A percentile compares a stretch with the other conserved stretches of the same genome.
Conservation (phyloP, 192 early-diverging fungal genomes). For the Martensiomyces pterosporus region DNA sequence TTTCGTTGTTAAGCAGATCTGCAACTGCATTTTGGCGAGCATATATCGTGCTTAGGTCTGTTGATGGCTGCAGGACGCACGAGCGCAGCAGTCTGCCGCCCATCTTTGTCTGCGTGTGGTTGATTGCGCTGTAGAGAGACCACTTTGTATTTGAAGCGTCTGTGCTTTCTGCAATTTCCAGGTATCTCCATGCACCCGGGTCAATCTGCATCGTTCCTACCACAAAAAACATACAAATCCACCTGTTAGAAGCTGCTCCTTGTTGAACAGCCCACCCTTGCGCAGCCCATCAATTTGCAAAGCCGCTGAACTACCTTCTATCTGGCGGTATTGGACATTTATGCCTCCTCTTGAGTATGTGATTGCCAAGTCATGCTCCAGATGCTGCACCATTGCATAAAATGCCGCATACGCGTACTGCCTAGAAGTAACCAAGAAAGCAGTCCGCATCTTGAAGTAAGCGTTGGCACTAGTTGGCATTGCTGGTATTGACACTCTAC, state of each 20-base stretch:
- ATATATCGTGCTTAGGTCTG: conserved; percentile 36
- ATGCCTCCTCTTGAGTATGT: conserved; percentile 18
- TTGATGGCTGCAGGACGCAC: conserved; percentile 72
- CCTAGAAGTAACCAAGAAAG: conserved; percentile 1
- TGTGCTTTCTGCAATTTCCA: conserved; percentile 12
- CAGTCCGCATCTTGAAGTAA: too few species aligned
- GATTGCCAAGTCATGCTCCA: conserved; percentile 11
- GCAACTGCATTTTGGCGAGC: conserved; percentile 28
- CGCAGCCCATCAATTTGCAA: not conserved
- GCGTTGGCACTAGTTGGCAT: too few species aligned
- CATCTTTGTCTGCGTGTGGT: conserved; percentile 33
- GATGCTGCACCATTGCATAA: conserved; percentile 29
- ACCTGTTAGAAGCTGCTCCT: too few species aligned
- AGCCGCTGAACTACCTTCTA: conserved; percentile 33
- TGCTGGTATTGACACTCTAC: too few species aligned
- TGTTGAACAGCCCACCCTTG: not conserved
- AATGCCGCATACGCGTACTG: conserved; percentile 44
- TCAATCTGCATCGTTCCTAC: conserved; percentile 47
- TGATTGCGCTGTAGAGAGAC: conserved; percentile 28
- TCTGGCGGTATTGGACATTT: conserved; percentile 29
- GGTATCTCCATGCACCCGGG: conserved; percentile 39
- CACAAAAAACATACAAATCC: too few species aligned
- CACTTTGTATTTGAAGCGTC: not conserved
- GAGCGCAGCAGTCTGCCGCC: conserved; percentile 63
- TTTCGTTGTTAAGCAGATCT: conserved; percentile 46